Evolutionary conservation across 805 yeast species (phyloP), one percentile per base, ranked within the genome.

Genomic region (Brettanomyces naardenensis): DNA sequence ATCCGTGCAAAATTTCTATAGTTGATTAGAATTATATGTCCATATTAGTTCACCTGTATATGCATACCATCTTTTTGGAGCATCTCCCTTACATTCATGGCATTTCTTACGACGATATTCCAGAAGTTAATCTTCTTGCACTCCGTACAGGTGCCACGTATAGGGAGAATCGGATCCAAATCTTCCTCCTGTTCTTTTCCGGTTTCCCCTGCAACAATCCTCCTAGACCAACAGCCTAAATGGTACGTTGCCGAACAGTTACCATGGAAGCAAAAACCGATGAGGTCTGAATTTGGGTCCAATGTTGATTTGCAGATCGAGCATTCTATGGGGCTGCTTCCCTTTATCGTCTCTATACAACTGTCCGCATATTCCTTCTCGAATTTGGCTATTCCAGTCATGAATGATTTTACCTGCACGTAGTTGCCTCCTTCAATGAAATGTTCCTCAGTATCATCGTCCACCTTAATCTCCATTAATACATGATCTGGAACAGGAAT

Each of bases 171-270:
- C 1, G 53, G 53, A 6, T 37, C 19, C 0, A 44, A 39, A 14
- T 38, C 23, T 4, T 38, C 36, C 4, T 29, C 28, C 3, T 14
- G 19, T 13, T 37, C 35, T n/a, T 28, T n/a, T 7, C 6, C 15
- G 17, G 31, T 26, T 29, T 35, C 37, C 14, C 42, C 44, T 5
- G 41, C 21, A 5, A 41, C 18, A 22, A 49, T 43, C 4, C 30
- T 21, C 6, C 45, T 39, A 4, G 61, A 56, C 46, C 62, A 46
- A 44, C 74, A 68, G 1, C 47, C 27, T 27, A 67, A 41, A 48
- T 68, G 73, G 33, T 49, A 57, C 4, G 52, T 36, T 1, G 47
- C 44, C 5, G 37, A 38, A 44, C 69, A 67, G 5, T 39, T 39
- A 5, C 29, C 19, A 30, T 49, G 44, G 31, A 40, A 39, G 31